Conservation (phyloP, 2,329 filamentous ascomycete genomes). For the Akanthomyces muscarius region DNA sequence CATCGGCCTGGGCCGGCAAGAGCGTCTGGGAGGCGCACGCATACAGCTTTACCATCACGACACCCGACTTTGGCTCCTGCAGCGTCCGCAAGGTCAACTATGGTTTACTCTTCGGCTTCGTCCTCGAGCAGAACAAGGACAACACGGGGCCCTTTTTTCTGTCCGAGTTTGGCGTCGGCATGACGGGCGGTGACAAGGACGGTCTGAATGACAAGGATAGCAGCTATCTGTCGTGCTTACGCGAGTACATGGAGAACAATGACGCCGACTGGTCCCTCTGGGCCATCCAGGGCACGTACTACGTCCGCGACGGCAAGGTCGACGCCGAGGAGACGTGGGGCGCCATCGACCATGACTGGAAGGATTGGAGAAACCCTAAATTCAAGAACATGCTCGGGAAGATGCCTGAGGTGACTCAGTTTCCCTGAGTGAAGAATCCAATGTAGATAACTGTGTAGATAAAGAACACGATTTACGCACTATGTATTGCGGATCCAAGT, state of each 20-base stretch:
- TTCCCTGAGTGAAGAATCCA: constrained; percentile 22
- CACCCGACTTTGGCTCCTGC: constrained; percentile 42
- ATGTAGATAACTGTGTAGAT: not conserved
- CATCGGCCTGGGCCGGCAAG: constrained; percentile 44
- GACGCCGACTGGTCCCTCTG: constrained; percentile 58
- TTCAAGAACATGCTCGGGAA: constrained; percentile 34
- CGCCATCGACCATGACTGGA: constrained; percentile 41
- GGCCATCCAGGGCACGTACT: constrained; percentile 57
- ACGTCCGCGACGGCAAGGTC: constrained; percentile 46
- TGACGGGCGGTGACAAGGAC: constrained; percentile 39
- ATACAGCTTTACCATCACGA: constrained; percentile 52
- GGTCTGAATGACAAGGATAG: constrained; percentile 42
- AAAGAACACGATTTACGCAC: not conserved
- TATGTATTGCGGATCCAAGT: not conserved
- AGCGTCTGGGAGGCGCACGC: constrained; percentile 59
- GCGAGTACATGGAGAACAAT: constrained; percentile 49
- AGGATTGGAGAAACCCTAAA: constrained; percentile 34
- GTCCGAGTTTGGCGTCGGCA: constrained; percentile 56
- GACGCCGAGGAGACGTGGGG: constrained; percentile 54
- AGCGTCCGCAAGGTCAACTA: constrained; percentile 39
- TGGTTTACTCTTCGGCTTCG: constrained; percentile 47
- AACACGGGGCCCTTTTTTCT: constrained; percentile 54
- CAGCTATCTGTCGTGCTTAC: constrained; percentile 49
- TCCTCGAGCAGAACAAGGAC: constrained; percentile 42
- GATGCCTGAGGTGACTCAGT: constrained; percentile 38